Evolutionary conservation across 345 rosid species (phyloP).

Genomic region (Sapria himalayana): DNA sequence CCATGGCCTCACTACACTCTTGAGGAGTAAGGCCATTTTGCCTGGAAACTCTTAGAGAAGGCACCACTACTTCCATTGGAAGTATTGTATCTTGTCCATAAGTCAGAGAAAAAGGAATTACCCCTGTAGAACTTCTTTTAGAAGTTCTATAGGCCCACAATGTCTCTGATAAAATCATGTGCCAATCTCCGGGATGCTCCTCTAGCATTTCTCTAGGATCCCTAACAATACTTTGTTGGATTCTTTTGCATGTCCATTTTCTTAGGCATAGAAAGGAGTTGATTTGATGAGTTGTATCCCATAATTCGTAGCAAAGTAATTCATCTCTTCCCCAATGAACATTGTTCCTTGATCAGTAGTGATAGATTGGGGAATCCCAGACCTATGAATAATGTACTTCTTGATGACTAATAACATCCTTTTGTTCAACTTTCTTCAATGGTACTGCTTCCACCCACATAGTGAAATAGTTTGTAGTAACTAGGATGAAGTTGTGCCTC

Average conservation of each 20-base stretch:
- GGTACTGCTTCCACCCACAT: not conserved
- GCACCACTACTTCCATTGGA: not conserved
- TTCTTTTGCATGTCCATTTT: conserved; percentile 1
- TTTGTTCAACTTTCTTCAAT: not conserved
- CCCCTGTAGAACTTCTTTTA: not conserved
- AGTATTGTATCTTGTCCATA: conserved; percentile 1
- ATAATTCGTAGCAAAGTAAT: not conserved
- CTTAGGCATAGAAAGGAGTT: not conserved
- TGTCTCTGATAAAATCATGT: not conserved
- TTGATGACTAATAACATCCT: not conserved
- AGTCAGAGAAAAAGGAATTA: not conserved
- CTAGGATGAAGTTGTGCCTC: not conserved
- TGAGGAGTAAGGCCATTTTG: not conserved
- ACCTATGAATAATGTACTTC: conserved; percentile 1
- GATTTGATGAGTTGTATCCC: not conserved
- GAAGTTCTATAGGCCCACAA: not conserved
- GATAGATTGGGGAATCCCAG: not conserved
- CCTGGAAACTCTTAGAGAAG: too few species aligned
- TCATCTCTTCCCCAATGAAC: not conserved
- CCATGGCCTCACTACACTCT: not conserved
- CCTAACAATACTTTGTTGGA: not conserved
- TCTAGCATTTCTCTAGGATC: not conserved
- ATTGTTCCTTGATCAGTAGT: not conserved
- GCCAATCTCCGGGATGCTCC: not conserved
- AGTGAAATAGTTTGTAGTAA: not conserved